These are phyloP conservation scores for Pseudocercospora macadamiae DNA, from an alignment of 2,329 filamentous ascomycete species.

Conservation along the genomic window DNA sequence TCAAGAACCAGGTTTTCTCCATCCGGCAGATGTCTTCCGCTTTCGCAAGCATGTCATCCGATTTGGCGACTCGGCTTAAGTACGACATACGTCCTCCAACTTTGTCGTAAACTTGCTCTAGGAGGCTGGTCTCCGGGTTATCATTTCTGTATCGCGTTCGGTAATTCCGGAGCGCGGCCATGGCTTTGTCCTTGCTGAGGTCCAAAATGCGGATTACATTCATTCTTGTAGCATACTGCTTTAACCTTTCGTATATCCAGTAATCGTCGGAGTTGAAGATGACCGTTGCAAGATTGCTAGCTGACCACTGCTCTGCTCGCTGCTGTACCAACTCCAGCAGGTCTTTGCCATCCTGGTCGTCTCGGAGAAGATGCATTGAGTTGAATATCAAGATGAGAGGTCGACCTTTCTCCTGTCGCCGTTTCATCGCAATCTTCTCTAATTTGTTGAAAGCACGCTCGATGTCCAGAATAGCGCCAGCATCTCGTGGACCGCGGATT, in stretches of 20 bases:
- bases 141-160: constrained; percentile 77
- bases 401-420: constrained; percentile 62
- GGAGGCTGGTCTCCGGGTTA: constrained; percentile 52
- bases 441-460: constrained; percentile 97
- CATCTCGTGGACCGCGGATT: constrained; percentile 88
- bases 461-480: constrained; percentile 89
- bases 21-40: constrained; percentile 72
- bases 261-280: constrained; percentile 98
- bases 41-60: constrained; percentile 74
- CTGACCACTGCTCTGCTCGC: constrained; percentile 94
- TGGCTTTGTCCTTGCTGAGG: constrained; percentile 75
- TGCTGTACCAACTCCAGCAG: constrained; percentile 94
- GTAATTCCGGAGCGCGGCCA: constrained; percentile 76
- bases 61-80: constrained; percentile 87
- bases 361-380: constrained; percentile 84
- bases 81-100: constrained; percentile 89
- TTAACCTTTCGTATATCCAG: constrained; percentile 95
- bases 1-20: constrained; percentile 79
- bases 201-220: constrained; percentile 87
- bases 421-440: constrained; percentile 85
- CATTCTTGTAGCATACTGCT: constrained; percentile 91
- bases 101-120: constrained; percentile 80
- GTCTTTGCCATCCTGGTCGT: constrained; percentile 91
- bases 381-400: constrained; percentile 95
- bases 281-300: constrained; percentile 84